phyloP scores from a whole-genome alignment of 805 yeast genomes.

The Lipomyces starkeyi region DNA sequence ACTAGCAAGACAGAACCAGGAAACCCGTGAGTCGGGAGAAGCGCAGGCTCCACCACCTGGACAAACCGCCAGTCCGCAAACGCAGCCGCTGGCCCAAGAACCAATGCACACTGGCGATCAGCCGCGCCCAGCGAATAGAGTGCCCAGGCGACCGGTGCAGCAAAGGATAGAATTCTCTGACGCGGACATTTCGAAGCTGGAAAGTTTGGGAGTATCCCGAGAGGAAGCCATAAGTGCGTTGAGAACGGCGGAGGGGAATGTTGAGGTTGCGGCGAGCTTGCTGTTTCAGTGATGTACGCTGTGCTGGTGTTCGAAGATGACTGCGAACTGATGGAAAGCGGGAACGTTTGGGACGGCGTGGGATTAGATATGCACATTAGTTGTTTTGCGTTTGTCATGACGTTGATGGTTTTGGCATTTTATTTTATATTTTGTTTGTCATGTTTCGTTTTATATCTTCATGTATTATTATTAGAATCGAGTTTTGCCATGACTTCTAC shows the following conservation, averaged over 20 bases:
- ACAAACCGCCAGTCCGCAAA: slow-evolving; percentile 1
- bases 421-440: neutral
- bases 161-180: slow-evolving; percentile 45
- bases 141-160: slow-evolving; percentile 15
- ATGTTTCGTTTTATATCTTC: neutral
- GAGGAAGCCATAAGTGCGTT: slow-evolving; percentile 70
- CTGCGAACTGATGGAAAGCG: neutral
- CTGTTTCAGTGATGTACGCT: slow-evolving; percentile 29
- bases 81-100: slow-evolving; percentile 20
- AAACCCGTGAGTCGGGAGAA: neutral
- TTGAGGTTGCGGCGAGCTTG: slow-evolving; percentile 84
- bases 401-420: slow-evolving; percentile 9
- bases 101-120: slow-evolving; percentile 6
- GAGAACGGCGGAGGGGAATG: slow-evolving; percentile 70
- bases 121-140: slow-evolving; percentile 4
- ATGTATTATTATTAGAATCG: neutral
- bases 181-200: slow-evolving; percentile 53
- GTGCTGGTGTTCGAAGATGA: neutral
- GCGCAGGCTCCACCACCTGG: neutral
- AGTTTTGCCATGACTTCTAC: neutral
- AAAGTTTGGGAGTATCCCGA: slow-evolving; percentile 73
- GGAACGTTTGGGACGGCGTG: neutral
- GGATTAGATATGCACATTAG: slow-evolving; percentile 4
- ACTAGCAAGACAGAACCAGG: slow-evolving; percentile 4
- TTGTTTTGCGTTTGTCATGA: neutral